phyloP scores from a whole-genome alignment of 345 rosid species.

The Arabidopsis suecica region DNA sequence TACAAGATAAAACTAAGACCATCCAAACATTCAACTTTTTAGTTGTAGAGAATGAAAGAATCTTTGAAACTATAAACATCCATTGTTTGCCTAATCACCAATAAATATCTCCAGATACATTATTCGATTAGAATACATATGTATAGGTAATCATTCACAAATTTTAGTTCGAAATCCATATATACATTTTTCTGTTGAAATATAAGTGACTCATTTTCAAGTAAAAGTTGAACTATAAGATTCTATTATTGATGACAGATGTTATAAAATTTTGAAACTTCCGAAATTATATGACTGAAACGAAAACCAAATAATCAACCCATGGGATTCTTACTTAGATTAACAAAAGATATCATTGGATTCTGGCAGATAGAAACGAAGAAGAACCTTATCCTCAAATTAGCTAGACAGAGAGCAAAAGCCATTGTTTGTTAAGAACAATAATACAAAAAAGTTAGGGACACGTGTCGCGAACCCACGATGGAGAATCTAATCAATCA shows the following conservation, averaged over 20 bases:
- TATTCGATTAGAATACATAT: not conserved
- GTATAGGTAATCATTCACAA: not conserved
- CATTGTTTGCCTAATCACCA: not conserved
- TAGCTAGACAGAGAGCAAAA: conserved; percentile 39
- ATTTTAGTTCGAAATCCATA: not conserved
- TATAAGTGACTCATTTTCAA: not conserved
- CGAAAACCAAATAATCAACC: not conserved
- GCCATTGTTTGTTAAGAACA: conserved; percentile 29
- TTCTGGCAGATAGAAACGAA: conserved; percentile 33
- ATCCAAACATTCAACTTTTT: conserved; percentile 24
- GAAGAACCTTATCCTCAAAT: conserved; percentile 42
- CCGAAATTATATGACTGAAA: not conserved
- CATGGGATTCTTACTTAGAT: conserved; percentile 21
- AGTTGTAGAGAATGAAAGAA: conserved; percentile 36
- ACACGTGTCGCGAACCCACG: conserved; percentile 43
- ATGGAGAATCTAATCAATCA: conserved; percentile 42
- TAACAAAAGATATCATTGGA: conserved; percentile 36
- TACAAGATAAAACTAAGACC: conserved; percentile 32
- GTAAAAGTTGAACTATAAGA: not conserved
- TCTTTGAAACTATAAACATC: conserved; percentile 40
- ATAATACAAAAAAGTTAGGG: conserved; percentile 14
- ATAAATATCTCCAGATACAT: conserved; percentile 1
- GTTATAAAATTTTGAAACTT: not conserved
- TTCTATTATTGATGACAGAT: not conserved
- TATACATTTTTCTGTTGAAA: not conserved